Evolutionary conservation across 2,329 filamentous ascomycete genomes (phyloP).

Genomic region (Fusarium duplospermum): DNA sequence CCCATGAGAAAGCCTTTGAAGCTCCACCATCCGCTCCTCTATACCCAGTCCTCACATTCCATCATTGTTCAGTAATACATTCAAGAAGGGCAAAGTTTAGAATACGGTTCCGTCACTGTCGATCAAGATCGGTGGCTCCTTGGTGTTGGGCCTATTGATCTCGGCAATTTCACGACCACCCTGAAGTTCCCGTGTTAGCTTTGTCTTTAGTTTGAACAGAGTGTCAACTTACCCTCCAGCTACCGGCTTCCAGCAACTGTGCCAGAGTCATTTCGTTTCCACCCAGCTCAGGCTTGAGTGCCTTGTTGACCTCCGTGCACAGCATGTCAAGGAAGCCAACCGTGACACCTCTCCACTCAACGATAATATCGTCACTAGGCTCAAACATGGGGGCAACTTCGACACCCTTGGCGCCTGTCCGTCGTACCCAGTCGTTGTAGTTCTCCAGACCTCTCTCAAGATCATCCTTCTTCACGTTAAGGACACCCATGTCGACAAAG

Average conservation of each 20-base stretch:
- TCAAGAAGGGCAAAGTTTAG: constrained; percentile 56
- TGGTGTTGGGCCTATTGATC: constrained; percentile 94
- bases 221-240: constrained; percentile 84
- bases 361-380: constrained; percentile 69
- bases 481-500: constrained; percentile 84
- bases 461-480: constrained; percentile 79
- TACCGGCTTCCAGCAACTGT: constrained; percentile 94
- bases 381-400: constrained; percentile 70
- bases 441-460: constrained; percentile 75
- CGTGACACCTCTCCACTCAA: constrained; percentile 74
- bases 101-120: constrained; percentile 97
- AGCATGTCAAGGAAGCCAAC: constrained; percentile 69
- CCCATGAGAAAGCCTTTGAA: constrained; percentile 19
- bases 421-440: constrained; percentile 74
- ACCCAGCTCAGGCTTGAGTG: constrained; percentile 65
- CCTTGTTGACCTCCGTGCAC: constrained; percentile 53
- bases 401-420: constrained; percentile 72
- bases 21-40: constrained; percentile 20
- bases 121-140: constrained; percentile 95
- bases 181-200: constrained; percentile 57
- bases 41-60: constrained; percentile 33
- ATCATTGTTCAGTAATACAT: constrained; percentile 39
- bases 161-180: constrained; percentile 96
- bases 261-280: constrained; percentile 81
- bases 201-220: background rate